Percentiles rank a stretch among this genome's conserved stretches.
Conservation (phyloP, 768 basidiomycete species). For the Candolleomyces efflorescens region DNA sequence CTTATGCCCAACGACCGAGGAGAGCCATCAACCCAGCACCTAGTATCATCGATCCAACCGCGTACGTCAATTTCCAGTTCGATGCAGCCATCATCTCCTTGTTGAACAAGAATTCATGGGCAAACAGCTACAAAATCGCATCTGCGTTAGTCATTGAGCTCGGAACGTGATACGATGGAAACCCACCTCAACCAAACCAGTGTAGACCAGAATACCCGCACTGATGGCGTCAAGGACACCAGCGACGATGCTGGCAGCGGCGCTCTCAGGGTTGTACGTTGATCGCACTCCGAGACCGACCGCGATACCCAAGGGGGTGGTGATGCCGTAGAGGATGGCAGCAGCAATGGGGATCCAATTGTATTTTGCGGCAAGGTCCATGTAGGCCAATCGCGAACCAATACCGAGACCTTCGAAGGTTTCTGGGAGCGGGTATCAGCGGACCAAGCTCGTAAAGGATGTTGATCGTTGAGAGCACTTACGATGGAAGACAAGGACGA, state of each 20-base stretch:
- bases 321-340: conserved; percentile 65
- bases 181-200: conserved; percentile 77
- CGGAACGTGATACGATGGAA: neutral
- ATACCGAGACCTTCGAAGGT: conserved; percentile 93
- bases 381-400: conserved; percentile 81
- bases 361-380: conserved; percentile 55
- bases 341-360: conserved; percentile 54
- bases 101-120: conserved; percentile 93
- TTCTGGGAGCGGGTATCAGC: conserved; percentile 42
- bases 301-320: conserved; percentile 88
- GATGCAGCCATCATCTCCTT: conserved; percentile 76
- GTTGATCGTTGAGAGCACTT: conserved; percentile 25
- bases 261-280: conserved; percentile 77
- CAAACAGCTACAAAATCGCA: conserved; percentile 55
- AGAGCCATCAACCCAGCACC: conserved; percentile 91
- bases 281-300: conserved; percentile 70
- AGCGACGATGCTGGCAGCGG: conserved; percentile 75
- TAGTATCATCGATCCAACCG: conserved; percentile 70
- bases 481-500: conserved; percentile 93
- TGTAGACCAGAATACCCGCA: conserved; percentile 85
- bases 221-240: conserved; percentile 84
- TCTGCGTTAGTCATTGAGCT: neutral
- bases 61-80: conserved; percentile 62
- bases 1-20: conserved; percentile 83
- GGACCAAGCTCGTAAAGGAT: neutral